Conservation (phyloP, 2,329 filamentous ascomycete species). For the Fusarium sp. region DNA sequence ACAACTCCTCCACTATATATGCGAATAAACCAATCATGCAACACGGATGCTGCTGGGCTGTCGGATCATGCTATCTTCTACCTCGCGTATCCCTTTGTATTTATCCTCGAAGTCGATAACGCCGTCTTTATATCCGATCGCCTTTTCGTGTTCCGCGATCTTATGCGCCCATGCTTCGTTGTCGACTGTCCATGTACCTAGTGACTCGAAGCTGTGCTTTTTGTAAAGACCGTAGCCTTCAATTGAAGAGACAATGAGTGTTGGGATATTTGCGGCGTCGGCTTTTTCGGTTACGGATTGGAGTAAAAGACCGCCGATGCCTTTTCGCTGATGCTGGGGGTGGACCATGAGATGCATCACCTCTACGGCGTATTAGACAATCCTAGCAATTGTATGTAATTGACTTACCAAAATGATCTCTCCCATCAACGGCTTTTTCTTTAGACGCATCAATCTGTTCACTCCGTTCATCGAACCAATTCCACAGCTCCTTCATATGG, state of each 20-base stretch:
- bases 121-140: constrained; percentile 22
- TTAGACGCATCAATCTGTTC: constrained; percentile 31
- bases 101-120: constrained; percentile 5
- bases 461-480: constrained; percentile 25
- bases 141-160: constrained; percentile 16
- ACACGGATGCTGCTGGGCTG: constrained; percentile 20
- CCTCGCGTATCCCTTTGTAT: constrained; percentile 32
- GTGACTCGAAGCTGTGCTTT: constrained; percentile 25
- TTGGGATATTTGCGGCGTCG: constrained; percentile 19
- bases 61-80: constrained; percentile 42
- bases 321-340: constrained; percentile 36
- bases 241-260: constrained; percentile 29
- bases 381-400: not conserved
- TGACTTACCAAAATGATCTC: constrained; percentile 29
- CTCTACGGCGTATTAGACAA: constrained; percentile 12
- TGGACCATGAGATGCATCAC: constrained; percentile 42
- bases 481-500: constrained; percentile 37
- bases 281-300: constrained; percentile 25
- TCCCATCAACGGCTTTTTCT: constrained; percentile 27
- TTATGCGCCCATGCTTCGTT: constrained; percentile 36
- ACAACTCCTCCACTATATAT: not conserved
- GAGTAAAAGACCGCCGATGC: constrained; percentile 33
- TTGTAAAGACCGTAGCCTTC: constrained; percentile 32
- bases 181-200: constrained; percentile 34
- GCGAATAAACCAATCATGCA: constrained; percentile 9